Evolutionary conservation across 2,329 filamentous ascomycete genomes (phyloP).

Genomic region (Pseudocercospora ulei): DNA sequence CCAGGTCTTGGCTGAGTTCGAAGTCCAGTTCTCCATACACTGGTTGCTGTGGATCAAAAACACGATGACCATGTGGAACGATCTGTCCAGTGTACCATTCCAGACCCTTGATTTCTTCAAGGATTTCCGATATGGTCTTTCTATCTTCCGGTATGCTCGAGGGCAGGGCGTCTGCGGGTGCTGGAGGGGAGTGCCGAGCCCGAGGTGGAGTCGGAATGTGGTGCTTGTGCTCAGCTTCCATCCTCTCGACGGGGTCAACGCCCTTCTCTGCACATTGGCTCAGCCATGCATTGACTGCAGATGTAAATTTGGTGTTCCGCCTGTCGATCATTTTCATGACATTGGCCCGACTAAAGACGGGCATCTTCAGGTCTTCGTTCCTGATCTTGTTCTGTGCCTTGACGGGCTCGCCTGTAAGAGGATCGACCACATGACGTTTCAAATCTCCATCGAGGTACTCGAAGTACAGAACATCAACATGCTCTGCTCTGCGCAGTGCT

Average conservation of each 20-base stretch:
- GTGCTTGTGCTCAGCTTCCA: constrained; percentile 51
- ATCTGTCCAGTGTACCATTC: constrained; percentile 90
- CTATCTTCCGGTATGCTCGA: constrained; percentile 68
- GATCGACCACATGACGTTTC: constrained; percentile 64
- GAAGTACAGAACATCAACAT: constrained; percentile 65
- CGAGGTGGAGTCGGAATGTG: constrained; percentile 55
- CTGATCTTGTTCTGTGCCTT: constrained; percentile 58
- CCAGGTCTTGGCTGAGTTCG: constrained; percentile 73
- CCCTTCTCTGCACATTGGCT: constrained; percentile 58
- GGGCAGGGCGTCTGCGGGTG: constrained; percentile 45
- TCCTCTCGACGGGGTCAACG: constrained; percentile 56
- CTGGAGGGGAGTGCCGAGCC: constrained; percentile 38
- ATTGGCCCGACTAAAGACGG: constrained; percentile 84
- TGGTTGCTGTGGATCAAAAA: constrained; percentile 75
- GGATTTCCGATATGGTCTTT: constrained; percentile 70
- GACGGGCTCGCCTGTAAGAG: constrained; percentile 62
- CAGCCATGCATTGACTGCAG: constrained; percentile 66
- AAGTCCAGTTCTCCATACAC: constrained; percentile 79
- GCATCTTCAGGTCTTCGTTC: constrained; percentile 79
- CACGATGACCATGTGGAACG: constrained; percentile 81
- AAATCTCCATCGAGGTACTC: constrained; percentile 89
- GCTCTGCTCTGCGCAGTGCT: constrained; percentile 33
- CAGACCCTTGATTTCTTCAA: constrained; percentile 68
- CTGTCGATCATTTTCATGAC: constrained; percentile 84
- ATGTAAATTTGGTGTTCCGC: constrained; percentile 71